Evolutionary conservation across 371 early-diverging fungal species (phyloP).

Genomic region (Actinomucor elegans): DNA sequence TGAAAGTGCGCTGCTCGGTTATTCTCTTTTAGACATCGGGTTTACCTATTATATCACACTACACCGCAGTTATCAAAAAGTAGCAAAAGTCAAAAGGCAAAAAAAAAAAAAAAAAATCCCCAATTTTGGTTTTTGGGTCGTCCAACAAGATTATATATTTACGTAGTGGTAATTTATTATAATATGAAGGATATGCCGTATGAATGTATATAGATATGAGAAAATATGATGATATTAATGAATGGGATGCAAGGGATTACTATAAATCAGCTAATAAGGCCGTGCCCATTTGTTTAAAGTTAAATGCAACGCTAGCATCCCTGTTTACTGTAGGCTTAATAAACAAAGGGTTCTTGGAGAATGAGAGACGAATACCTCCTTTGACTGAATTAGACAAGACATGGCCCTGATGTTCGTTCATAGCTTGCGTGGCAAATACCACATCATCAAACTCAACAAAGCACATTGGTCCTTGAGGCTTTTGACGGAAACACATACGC

Average conservation of each 20-base stretch:
- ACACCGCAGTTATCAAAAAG: too few species aligned
- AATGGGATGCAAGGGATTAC: slow-evolving; percentile 5
- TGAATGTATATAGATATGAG: too few species aligned
- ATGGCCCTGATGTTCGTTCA: slow-evolving; percentile 82
- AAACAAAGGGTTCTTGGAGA: slow-evolving; percentile 93
- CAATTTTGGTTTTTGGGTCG: too few species aligned
- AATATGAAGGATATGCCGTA: too few species aligned
- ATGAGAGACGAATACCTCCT: slow-evolving; percentile 92
- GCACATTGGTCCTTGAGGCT: slow-evolving; percentile 92
- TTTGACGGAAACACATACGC: slow-evolving; percentile 84
- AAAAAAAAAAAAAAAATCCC: too few species aligned
- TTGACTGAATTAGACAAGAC: slow-evolving; percentile 83
- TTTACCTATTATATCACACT: too few species aligned
- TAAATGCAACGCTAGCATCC: slow-evolving; percentile 2
- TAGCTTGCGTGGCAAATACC: slow-evolving; percentile 81
- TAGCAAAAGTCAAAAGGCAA: too few species aligned
- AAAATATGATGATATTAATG: too few species aligned
- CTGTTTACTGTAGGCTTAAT: slow-evolving; percentile 38
- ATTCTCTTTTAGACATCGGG: too few species aligned
- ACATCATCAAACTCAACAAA: slow-evolving; percentile 93
- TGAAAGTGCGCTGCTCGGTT: too few species aligned
- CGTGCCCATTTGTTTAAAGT: slow-evolving; percentile 29
- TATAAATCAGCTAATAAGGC: slow-evolving; percentile 25
- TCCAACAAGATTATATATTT: too few species aligned
- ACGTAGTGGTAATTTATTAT: too few species aligned